A percentile compares a stretch with the other conserved stretches of the same genome.
phyloP scores from a whole-genome alignment of 768 basidiomycete species.

The Leucocoprinus leucothites region DNA sequence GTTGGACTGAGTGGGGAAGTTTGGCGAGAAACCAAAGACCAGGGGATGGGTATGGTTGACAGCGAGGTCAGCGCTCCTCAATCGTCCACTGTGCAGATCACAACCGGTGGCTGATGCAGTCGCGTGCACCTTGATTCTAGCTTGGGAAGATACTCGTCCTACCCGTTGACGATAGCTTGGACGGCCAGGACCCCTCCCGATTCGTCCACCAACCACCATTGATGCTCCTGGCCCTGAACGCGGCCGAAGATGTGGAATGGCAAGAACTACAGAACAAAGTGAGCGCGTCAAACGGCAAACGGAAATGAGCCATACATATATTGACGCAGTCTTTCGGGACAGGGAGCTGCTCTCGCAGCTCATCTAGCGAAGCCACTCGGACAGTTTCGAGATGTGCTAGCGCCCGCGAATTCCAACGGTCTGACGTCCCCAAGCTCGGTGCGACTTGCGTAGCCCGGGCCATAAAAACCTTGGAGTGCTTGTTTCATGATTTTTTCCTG shows the following conservation, averaged over 20 bases:
- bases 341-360: conserved; percentile 41
- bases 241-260: conserved; percentile 61
- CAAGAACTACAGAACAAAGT: conserved; percentile 64
- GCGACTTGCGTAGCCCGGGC: conserved; percentile 4
- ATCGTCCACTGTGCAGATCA: not conserved
- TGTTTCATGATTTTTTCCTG: not conserved
- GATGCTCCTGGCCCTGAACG: conserved; percentile 69
- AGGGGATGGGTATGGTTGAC: conserved; percentile 70
- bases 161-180: conserved; percentile 46
- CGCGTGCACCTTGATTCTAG: conserved; percentile 30
- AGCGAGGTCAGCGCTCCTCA: conserved; percentile 54
- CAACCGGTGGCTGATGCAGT: not conserved
- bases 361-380: conserved; percentile 44
- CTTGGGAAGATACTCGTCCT: conserved; percentile 70
- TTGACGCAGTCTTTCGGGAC: conserved; percentile 9
- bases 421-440: conserved; percentile 21
- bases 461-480: not conserved
- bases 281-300: conserved; percentile 13
- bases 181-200: conserved; percentile 23
- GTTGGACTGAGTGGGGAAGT: conserved; percentile 73
- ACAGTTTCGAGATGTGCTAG: conserved; percentile 38
- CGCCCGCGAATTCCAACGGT: conserved; percentile 18
- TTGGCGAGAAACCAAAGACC: conserved; percentile 72
- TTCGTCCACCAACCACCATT: conserved; percentile 41
- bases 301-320: not conserved